A percentile compares a stretch with the other conserved stretches of the same genome.
phyloP scores from a whole-genome alignment of 768 basidiomycete genomes.

The Scleroderma citrinum region DNA sequence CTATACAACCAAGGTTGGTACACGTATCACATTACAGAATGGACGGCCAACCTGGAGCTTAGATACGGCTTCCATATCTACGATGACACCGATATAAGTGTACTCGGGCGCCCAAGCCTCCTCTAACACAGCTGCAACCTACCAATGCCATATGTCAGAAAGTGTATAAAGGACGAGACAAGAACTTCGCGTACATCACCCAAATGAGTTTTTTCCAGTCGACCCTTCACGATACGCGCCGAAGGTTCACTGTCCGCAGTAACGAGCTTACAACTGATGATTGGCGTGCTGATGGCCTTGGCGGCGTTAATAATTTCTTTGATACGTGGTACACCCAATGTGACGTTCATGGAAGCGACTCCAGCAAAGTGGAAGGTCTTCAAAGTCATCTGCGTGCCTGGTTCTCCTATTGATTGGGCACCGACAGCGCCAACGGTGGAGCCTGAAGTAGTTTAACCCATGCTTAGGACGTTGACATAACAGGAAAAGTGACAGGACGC shows the following conservation, averaged over 20 bases:
- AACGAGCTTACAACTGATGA: slow-evolving; percentile 94
- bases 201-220: slow-evolving; percentile 90
- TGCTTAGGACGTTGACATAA: not conserved
- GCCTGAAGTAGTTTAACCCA: slow-evolving; percentile 37
- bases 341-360: slow-evolving; percentile 99
- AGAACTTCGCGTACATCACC: slow-evolving; percentile 66
- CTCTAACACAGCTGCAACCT: slow-evolving; percentile 86
- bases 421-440: slow-evolving; percentile 98
- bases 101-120: slow-evolving; percentile 94
- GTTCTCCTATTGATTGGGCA: slow-evolving; percentile 98
- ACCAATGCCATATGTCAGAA: not conserved
- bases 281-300: slow-evolving; percentile 95
- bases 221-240: slow-evolving; percentile 94
- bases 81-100: slow-evolving; percentile 88
- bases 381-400: slow-evolving; percentile 98
- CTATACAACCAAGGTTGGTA: slow-evolving; percentile 31
- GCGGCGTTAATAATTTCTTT: slow-evolving; percentile 99
- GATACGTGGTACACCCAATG: slow-evolving; percentile 98
- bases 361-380: slow-evolving; percentile 99
- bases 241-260: slow-evolving; percentile 84
- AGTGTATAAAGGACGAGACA: not conserved
- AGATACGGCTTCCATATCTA: slow-evolving; percentile 83
- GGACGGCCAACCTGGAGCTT: slow-evolving; percentile 65
- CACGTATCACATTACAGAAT: not conserved
- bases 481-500: slow-evolving; percentile 1